Base-by-base conservation (phyloP, 2,329 filamentous ascomycete species). In the Alternaria infectoria region DNA sequence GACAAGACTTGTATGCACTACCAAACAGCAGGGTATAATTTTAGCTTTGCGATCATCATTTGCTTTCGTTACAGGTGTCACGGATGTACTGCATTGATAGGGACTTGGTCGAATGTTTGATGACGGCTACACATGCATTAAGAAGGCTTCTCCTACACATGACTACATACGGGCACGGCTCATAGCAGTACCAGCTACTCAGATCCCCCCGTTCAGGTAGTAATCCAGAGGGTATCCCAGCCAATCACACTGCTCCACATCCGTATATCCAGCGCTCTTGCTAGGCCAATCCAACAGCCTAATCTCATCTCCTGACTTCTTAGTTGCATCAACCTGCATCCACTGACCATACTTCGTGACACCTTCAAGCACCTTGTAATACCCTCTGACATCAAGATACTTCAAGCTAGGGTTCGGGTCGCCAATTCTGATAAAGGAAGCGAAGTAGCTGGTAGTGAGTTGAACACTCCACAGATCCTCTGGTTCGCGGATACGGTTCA, bases 211-310 rank as follows among this genome's bases (percentile, higher is more conserved):
- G 26, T 77, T 72, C 8, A 77, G 64, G 57, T 77, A 78, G 56
- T 78, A 78, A 32, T 76, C 71, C 40, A 78, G 28, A 9, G 70
- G 70, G 61, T 78, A 78, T 3, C 74, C 75, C 17, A 78, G 59
- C 74, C 74, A 78, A 12, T 59, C 78, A 65, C 86, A 88, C 77
- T 88, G 85, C 69, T 81, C 71, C 63, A 82, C 69, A 75, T 88
- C 86, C 26, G 81, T 77, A 64, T 87, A 88, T 0, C 72, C 67
- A 0, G 73, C 77, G 49, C 72, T 74, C 67, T 75, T 68, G 73
- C 84, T 83, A 62, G 86, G 78, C 62, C 84, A 82, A 64, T 84
- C 82, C 64, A 86, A 74, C 54, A 83, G 70, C 61, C 82, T 82
- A 58, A 85, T 76, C 23, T 74, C 71, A 52, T 67, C 65, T 1